Evolutionary conservation across 106 monocot genomes (phyloP).

Genomic region (Allium fistulosum): DNA sequence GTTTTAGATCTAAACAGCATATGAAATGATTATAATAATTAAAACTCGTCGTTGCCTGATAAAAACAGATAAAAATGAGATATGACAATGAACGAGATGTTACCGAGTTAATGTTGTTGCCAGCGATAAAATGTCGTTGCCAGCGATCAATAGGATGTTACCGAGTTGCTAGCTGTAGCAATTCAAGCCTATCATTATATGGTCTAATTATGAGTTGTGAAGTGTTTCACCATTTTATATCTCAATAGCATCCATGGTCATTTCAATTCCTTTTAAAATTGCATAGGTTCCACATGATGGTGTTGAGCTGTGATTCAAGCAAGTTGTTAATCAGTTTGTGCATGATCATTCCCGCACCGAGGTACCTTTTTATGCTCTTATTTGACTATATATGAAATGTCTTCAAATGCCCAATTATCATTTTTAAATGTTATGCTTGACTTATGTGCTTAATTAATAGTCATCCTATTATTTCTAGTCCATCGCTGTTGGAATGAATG

Average conservation of each 20-base stretch:
- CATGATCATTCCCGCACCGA: conserved; percentile 87
- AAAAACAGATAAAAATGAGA: too few relatives aligned
- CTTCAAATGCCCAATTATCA: neutral
- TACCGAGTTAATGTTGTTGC: too few relatives aligned
- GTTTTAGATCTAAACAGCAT: too few relatives aligned
- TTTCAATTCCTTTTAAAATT: neutral
- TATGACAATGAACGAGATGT: too few relatives aligned
- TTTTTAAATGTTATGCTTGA: conserved; percentile 4
- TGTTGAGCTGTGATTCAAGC: conserved; percentile 86
- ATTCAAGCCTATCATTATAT: conserved; percentile 96
- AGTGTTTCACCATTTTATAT: neutral
- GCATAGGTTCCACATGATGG: conserved; percentile 92
- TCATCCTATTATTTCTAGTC: too few relatives aligned
- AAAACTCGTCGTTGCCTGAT: too few relatives aligned
- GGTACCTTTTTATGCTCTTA: conserved; percentile 23
- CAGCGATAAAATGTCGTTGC: too few relatives aligned
- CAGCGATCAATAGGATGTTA: conserved; percentile 74
- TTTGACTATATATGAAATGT: neutral
- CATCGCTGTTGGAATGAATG: too few relatives aligned
- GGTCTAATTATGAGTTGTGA: conserved; percentile 23
- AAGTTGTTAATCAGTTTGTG: conserved; percentile 93
- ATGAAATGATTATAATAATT: too few relatives aligned
- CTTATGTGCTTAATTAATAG: neutral
- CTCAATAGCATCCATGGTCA: too few relatives aligned
- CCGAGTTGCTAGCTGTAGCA: conserved; percentile 84